phyloP scores from a whole-genome alignment of 345 rosid genomes.

The Ceriops tagal region DNA sequence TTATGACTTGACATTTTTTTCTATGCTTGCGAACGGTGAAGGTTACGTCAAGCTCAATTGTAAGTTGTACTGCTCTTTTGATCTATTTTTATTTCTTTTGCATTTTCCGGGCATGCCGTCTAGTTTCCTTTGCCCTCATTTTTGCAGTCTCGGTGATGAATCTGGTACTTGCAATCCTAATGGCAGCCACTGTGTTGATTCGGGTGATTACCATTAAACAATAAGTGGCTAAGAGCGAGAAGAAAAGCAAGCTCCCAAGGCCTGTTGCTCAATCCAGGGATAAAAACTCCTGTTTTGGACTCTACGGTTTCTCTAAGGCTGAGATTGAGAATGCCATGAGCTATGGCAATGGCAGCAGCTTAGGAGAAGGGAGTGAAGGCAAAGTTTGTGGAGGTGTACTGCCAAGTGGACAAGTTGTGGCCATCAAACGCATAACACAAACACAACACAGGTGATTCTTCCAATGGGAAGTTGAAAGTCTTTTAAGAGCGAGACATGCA shows the following conservation, averaged over 20 bases:
- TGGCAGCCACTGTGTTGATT: too few species aligned
- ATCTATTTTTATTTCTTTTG: too few species aligned
- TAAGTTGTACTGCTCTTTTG: too few species aligned
- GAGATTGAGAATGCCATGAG: conserved; percentile 57
- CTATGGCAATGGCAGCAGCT: conserved; percentile 27
- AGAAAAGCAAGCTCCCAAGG: conserved; percentile 7
- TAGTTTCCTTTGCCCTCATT: too few species aligned
- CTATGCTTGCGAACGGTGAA: too few species aligned
- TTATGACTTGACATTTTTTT: too few species aligned
- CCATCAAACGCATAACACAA: conserved; percentile 48
- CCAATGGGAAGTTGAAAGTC: conserved; percentile 50
- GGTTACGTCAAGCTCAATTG: too few species aligned
- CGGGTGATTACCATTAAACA: too few species aligned
- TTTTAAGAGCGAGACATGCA: conserved; percentile 52
- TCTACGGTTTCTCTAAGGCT: conserved; percentile 46
- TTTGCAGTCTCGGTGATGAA: too few species aligned
- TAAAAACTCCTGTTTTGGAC: conserved; percentile 33
- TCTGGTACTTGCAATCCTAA: too few species aligned
- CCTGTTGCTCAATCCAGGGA: conserved; percentile 21
- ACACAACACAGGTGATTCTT: conserved; percentile 39
- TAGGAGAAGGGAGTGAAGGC: conserved; percentile 8
- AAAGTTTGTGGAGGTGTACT: conserved; percentile 51
- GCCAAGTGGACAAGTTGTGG: conserved; percentile 57
- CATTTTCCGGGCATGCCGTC: too few species aligned
- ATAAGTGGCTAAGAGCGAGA: background rate